Conservation (phyloP, 1,284 basidiomycete genomes). For the Athelia sp. region DNA sequence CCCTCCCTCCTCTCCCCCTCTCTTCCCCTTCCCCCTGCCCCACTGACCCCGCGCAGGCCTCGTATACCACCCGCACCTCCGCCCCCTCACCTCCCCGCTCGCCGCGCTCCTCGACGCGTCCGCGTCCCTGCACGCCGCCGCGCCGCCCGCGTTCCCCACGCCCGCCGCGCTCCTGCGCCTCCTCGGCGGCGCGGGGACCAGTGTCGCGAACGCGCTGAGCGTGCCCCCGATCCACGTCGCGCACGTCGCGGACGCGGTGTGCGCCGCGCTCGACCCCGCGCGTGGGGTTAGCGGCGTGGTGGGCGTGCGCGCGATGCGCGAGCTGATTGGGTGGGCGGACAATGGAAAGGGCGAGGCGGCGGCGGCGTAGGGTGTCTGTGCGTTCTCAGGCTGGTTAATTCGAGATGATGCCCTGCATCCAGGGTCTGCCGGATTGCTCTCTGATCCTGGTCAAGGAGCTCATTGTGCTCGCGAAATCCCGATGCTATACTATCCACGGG, state of each 20-base stretch:
- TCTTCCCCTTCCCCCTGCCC: constrained; percentile 9
- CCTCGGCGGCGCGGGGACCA: constrained; percentile 45
- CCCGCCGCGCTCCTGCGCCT: constrained; percentile 53
- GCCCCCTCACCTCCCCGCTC: constrained; percentile 83
- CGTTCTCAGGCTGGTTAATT: no score
- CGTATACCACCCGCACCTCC: constrained; percentile 92
- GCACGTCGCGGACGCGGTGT: constrained; percentile 86
- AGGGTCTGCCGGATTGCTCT: no score
- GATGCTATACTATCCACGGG: no score
- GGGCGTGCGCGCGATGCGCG: constrained; percentile 72
- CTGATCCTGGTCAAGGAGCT: no score
- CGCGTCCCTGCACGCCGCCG: constrained; percentile 54
- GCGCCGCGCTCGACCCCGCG: constrained; percentile 44
- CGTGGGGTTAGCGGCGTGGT: constrained; percentile 63
- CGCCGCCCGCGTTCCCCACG: constrained; percentile 56
- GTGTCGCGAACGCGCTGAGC: constrained; percentile 72
- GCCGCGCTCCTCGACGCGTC: constrained; percentile 85
- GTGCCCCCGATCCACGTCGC: constrained; percentile 94
- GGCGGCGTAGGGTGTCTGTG: no score
- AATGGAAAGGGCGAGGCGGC: constrained; percentile 19
- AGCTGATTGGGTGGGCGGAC: constrained; percentile 60
- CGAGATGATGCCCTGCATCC: no score
- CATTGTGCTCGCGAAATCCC: no score
- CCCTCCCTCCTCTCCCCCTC: constrained; percentile 1
- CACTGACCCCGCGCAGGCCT: constrained; percentile 54